These are phyloP conservation scores for Acacia concinna DNA, from an alignment of 331 rosid genomes.

Conservation along the genomic window DNA sequence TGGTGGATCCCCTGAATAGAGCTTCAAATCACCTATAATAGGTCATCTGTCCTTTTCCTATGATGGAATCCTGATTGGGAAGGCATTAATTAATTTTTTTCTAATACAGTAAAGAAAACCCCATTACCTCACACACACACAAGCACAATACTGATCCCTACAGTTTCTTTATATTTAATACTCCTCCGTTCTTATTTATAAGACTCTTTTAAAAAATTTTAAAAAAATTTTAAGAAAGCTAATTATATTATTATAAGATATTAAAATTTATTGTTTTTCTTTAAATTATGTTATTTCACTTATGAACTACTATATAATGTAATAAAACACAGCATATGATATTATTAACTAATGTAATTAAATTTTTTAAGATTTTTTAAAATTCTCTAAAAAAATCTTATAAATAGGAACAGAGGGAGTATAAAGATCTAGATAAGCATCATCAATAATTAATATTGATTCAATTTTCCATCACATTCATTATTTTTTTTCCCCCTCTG, in stretches of 20 bases:
- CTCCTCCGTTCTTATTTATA: no score
- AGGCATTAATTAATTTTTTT: slow-evolving; percentile 38
- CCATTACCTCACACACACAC: background rate
- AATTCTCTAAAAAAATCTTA: no score
- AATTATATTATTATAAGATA: no score
- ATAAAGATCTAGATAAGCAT: background rate
- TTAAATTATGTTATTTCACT: no score
- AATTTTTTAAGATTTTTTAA: no score
- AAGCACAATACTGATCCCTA: background rate
- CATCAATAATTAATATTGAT: background rate
- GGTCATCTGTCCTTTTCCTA: slow-evolving; percentile 8
- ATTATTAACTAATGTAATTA: no score
- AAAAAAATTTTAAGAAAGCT: no score
- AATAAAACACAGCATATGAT: no score
- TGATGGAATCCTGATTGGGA: slow-evolving; percentile 51
- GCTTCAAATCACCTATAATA: slow-evolving; percentile 39
- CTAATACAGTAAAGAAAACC: slow-evolving; percentile 29
- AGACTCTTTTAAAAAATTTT: no score
- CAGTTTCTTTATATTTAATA: background rate
- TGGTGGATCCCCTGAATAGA: slow-evolving; percentile 43
- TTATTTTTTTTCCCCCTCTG: slow-evolving; percentile 12
- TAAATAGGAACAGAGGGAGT: no score
- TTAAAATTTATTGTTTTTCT: no score
- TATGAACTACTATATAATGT: no score
- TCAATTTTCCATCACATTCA: slow-evolving; percentile 18